Evolutionary conservation across 2,329 filamentous ascomycete species (phyloP), one percentile per base, ranked within the genome.

Genomic region (Coniochaeta sp.): DNA sequence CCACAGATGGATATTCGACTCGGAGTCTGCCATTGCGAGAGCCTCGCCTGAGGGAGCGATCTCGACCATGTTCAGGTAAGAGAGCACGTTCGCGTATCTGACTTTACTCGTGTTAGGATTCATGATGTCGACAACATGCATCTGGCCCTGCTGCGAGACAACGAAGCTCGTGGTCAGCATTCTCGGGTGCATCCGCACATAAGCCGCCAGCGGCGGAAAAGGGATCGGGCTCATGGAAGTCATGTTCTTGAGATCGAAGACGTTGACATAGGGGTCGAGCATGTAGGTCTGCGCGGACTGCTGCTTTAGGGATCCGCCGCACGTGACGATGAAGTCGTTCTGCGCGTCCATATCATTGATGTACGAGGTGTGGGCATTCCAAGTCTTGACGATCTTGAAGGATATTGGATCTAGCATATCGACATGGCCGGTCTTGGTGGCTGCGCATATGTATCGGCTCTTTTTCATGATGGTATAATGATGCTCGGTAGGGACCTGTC

Each of bases 281-380:
- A 96, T 92, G 64, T 90, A 89, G 44, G 86, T 86, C 60, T 79
- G 77, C 1, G 77, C 74, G 38, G 88, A 85, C 65, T 90, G 81
- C 68, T 93, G 91, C 65, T 93, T 86, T 26, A 91, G 83, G 1
- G 93, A 96, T 74, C 91, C 96, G 38, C 95, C 95, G 72, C 95
- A 99, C 5, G 95, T 98, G 24, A 98, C 89, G 59, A 99, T 86
- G 66, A 95, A 95, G 72, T 98, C 93, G 69, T 95, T 91, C 70
- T 95, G 90, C 9, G 93, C 91, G 76, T 99, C 95, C 90, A 99
- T 97, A 72, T 98, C 93, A 72, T 91, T 96, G 71, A 99, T 90
- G 58, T 87, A 85, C 9, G 91, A 90, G 1, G 89, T 88, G 70
- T 99, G 95, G 0, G 93, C 92, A 71, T 91, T 91, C 90, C 95